Evolutionary conservation across 2,329 filamentous ascomycete species (phyloP), one percentile per base, ranked within the genome.

Genomic region (Acarospora socialis): DNA sequence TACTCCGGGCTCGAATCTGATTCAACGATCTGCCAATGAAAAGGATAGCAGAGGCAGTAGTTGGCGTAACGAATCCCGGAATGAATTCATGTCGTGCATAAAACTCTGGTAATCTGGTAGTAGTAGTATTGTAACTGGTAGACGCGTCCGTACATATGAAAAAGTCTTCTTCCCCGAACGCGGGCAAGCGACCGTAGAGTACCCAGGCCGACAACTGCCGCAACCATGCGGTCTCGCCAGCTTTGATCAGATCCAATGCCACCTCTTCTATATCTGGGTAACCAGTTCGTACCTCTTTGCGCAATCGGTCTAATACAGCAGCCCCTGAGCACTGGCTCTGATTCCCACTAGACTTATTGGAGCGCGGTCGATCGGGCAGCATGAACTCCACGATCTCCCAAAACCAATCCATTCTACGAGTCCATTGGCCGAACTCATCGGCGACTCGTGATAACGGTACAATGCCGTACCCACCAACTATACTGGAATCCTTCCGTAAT

Each of bases 1-100:
- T 56, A 7, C 55, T 53, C 29, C 58, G 56, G 8, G 69, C 65
- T 30, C 79, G 69, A 33, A 93, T 78, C 43, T 92, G 81, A 44
- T 92, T 83, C 28, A 95, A 61, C 0, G 84, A 92, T 42, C 80
- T 81, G 7, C 90, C 90, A 39, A 94, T 78, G 48, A 94, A 94
- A 4, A 94, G 61, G 52, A 95, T 82, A 0, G 86, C 93, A 3
- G 71, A 66, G 5, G 82, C 83, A 1, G 82, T 81, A 4, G 75
- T 60, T 0, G 69, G 53, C 1, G 75, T 76, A 5, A 94, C 81
- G 48, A 93, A 92, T 8, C 72, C 73, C 0, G 90, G 90, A 2
- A 92, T 54, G 5, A 92, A 56, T 12, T 63, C 60, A 5, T 62
- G 52, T 19, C 73, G 62, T 29, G 72, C 64, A 7, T 59, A 56